A percentile compares a stretch with the other conserved stretches of the same genome.
phyloP scores from a whole-genome alignment of 1,284 basidiomycete genomes.

The Flammula alnicola region DNA sequence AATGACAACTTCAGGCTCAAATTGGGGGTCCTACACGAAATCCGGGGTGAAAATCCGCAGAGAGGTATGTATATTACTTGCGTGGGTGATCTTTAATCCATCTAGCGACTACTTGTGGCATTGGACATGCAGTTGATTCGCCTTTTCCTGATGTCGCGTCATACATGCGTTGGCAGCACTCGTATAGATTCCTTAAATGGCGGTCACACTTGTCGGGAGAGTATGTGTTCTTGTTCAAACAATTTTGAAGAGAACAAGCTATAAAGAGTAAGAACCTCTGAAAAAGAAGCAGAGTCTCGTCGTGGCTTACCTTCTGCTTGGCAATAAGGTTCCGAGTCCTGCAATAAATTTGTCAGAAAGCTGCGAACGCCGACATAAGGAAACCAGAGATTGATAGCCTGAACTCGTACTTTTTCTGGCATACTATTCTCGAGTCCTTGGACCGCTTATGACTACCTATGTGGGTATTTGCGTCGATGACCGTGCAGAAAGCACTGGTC shows the following conservation, averaged over 20 bases:
- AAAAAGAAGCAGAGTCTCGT: background rate
- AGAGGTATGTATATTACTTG: conserved; percentile 16
- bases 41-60: background rate
- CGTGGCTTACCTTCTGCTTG: conserved; percentile 31
- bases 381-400: background rate
- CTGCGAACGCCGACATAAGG: background rate
- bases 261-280: background rate
- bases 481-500: no score
- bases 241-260: conserved; percentile 69
- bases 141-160: conserved; percentile 37
- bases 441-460: no score
- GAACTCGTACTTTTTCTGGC: background rate
- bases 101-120: conserved; percentile 52
- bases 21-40: background rate
- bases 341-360: no score
- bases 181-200: conserved; percentile 55
- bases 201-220: conserved; percentile 62
- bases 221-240: conserved; percentile 68
- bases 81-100: conserved; percentile 64
- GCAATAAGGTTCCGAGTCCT: conserved; percentile 22
- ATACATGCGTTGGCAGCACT: conserved; percentile 65
- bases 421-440: no score
- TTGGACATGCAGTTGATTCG: conserved; percentile 68
- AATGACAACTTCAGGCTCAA: background rate
- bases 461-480: no score